These are phyloP conservation scores for Colletotrichum echinochloae DNA, from an alignment of 2,329 filamentous ascomycete genomes.

Conservation along the genomic window DNA sequence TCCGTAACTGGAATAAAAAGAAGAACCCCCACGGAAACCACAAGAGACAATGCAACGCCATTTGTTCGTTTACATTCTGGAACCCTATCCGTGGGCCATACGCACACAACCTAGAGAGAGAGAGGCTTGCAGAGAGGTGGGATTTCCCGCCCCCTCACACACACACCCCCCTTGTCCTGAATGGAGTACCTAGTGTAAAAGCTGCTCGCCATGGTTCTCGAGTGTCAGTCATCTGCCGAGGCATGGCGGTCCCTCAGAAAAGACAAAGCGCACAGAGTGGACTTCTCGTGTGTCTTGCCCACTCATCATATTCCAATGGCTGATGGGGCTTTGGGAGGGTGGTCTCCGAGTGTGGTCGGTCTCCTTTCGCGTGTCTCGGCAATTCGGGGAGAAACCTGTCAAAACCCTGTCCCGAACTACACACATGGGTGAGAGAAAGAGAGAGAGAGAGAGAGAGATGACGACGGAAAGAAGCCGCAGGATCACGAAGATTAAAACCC, in stretches of 20 bases:
- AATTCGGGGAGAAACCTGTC: no score
- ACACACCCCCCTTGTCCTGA: background rate
- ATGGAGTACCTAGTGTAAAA: slow-evolving; percentile 3
- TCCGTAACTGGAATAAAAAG: background rate
- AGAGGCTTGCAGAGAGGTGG: background rate
- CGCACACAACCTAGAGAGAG: background rate
- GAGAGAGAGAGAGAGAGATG: no score
- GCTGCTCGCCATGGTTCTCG: background rate
- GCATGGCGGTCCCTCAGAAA: background rate
- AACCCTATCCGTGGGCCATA: background rate
- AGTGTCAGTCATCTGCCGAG: slow-evolving; percentile 21
- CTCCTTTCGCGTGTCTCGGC: no score
- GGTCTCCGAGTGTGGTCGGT: no score
- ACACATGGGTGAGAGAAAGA: no score
- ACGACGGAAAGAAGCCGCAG: no score
- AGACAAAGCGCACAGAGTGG: slow-evolving; percentile 8
- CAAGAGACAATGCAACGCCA: background rate
- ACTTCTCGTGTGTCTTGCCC: background rate
- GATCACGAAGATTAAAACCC: background rate
- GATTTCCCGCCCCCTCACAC: background rate
- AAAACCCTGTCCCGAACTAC: no score
- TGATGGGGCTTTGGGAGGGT: no score
- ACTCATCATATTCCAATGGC: background rate
- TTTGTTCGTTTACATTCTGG: slow-evolving; percentile 5
- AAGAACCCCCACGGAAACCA: background rate